Percentiles rank a stretch among this genome's conserved stretches.
Conservation (phyloP, 495 filamentous ascomycete species). For the Aspergillus saccharolyticus region DNA sequence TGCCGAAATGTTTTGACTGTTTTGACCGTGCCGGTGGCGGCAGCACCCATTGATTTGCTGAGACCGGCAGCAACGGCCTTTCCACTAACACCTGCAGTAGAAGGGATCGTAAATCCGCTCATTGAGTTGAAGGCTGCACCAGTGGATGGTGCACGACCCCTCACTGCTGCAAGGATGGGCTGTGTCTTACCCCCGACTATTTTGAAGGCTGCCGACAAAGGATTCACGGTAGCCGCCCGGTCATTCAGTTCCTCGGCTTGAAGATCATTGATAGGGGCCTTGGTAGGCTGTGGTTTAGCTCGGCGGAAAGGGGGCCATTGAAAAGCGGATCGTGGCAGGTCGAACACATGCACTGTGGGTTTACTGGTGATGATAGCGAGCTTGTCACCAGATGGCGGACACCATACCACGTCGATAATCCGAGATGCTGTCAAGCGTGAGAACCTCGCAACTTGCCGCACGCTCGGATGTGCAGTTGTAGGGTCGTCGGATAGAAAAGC, state of each 20-base stretch:
- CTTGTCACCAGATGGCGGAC: slow-evolving; percentile 70
- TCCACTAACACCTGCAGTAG: slow-evolving; percentile 66
- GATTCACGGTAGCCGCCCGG: slow-evolving; percentile 51
- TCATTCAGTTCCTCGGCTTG: slow-evolving; percentile 39
- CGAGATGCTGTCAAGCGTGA: slow-evolving; percentile 85
- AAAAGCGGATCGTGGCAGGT: slow-evolving; percentile 76
- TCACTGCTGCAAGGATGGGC: slow-evolving; percentile 52
- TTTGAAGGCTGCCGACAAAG: slow-evolving; percentile 61
- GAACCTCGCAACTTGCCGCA: slow-evolving; percentile 81
- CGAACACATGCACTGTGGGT: slow-evolving; percentile 89
- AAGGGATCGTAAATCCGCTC: slow-evolving; percentile 48
- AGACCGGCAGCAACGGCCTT: slow-evolving; percentile 79
- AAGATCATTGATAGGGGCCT: slow-evolving; percentile 26
- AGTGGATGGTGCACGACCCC: slow-evolving; percentile 46
- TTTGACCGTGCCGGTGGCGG: slow-evolving; percentile 70
- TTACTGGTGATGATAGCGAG: slow-evolving; percentile 83
- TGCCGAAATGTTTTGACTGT: slow-evolving; percentile 77
- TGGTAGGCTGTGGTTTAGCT: slow-evolving; percentile 39
- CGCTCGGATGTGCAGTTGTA: slow-evolving; percentile 38
- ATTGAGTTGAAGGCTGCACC: slow-evolving; percentile 43
- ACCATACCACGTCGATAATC: slow-evolving; percentile 87
- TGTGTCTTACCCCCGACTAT: slow-evolving; percentile 53
- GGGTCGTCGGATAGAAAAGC: slow-evolving; percentile 37
- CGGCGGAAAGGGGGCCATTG: slow-evolving; percentile 85
- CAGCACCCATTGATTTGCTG: slow-evolving; percentile 76